phyloP scores from a whole-genome alignment of 176 grass and related monocot genomes.

The Lolium multiflorum region DNA sequence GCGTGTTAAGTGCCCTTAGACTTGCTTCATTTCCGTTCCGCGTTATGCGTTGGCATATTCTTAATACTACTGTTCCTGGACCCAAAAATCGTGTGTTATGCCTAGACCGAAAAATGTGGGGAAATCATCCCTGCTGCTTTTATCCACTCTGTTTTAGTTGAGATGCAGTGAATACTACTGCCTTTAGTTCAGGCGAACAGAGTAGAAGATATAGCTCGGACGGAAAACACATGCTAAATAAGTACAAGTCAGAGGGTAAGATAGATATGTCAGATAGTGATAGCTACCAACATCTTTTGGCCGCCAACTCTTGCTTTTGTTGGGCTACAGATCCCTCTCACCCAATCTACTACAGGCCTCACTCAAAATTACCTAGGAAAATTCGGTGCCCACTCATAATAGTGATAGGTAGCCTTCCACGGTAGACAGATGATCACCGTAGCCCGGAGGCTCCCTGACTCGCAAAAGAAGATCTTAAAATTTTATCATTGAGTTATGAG shows the following conservation, averaged over 20 bases:
- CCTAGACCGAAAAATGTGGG: neutral
- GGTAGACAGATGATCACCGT: neutral
- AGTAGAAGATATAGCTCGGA: neutral
- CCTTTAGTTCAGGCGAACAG: neutral
- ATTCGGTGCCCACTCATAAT: neutral
- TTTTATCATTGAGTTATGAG: neutral
- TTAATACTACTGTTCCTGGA: neutral
- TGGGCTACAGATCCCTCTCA: conserved; percentile 15
- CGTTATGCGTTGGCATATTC: neutral
- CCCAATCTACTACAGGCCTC: neutral
- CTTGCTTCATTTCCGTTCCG: too few relatives aligned
- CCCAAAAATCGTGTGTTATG: neutral
- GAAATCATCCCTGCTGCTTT: neutral
- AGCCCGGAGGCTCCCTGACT: neutral
- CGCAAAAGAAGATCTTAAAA: neutral
- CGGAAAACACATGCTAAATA: neutral
- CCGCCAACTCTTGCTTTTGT: too few relatives aligned
- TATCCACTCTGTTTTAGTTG: neutral
- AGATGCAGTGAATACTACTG: neutral
- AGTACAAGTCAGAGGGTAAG: neutral
- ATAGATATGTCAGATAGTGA: neutral
- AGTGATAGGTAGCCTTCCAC: neutral
- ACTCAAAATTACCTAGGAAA: neutral
- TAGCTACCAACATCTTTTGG: neutral
- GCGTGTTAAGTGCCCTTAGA: too few relatives aligned